Evolutionary conservation across 192 early-diverging fungal species (phyloP).

Genomic region (Podila minutissima): DNA sequence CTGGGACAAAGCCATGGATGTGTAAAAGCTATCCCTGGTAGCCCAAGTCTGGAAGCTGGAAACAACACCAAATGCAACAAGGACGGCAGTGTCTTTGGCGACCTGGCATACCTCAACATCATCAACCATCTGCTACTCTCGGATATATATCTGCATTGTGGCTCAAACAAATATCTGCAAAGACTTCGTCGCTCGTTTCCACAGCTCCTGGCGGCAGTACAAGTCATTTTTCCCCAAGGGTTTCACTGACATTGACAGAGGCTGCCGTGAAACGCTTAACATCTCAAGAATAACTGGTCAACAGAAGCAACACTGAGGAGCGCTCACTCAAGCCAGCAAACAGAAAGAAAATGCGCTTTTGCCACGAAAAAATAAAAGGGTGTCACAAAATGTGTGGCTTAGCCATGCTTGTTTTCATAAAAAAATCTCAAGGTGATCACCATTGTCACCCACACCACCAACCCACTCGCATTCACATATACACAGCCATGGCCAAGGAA

Average conservation of each 20-base stretch:
- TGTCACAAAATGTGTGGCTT: too few relatives aligned
- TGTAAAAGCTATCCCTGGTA: too few relatives aligned
- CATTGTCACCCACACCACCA: conserved; percentile 1
- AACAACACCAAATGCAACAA: conserved; percentile 30
- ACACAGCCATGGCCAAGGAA: conserved; percentile 8
- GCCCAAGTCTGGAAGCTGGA: conserved; percentile 1
- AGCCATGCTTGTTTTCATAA: too few relatives aligned
- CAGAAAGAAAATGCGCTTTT: too few relatives aligned
- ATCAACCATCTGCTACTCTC: conserved; percentile 84
- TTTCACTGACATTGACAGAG: conserved; percentile 68
- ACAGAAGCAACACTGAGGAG: too few relatives aligned
- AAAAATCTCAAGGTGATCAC: not conserved
- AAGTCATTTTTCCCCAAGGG: conserved; percentile 86
- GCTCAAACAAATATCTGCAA: conserved; percentile 86
- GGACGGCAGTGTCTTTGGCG: conserved; percentile 52
- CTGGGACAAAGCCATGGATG: too few relatives aligned
- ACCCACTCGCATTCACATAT: not conserved
- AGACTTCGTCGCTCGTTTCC: conserved; percentile 88
- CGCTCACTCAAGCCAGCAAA: too few relatives aligned
- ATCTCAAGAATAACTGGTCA: too few relatives aligned
- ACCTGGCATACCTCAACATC: conserved; percentile 84
- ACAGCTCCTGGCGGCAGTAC: conserved; percentile 84
- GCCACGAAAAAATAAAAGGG: too few relatives aligned
- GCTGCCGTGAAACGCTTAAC: too few relatives aligned
- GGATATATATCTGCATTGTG: conserved; percentile 91